Percentiles rank a stretch among this genome's conserved stretches.
Evolutionary conservation across 768 basidiomycete species (phyloP).

Genomic region (Infundibulicybe gibba): DNA sequence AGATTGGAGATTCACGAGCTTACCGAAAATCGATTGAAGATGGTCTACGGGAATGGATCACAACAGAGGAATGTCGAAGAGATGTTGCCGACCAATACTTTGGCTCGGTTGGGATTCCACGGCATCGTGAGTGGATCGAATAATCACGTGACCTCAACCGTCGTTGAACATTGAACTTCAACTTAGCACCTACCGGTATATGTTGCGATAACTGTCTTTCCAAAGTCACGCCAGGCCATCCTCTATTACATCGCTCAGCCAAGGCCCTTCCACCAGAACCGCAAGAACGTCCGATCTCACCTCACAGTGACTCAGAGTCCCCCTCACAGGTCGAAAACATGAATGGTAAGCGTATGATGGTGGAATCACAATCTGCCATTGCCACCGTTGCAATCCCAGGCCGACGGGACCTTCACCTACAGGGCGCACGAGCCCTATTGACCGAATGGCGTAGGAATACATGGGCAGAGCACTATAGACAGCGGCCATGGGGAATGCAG

Average conservation of each 20-base stretch:
- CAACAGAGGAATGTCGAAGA: conserved; percentile 14
- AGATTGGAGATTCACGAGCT: conserved; percentile 2
- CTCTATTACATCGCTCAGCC: neutral
- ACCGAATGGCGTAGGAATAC: conserved; percentile 6
- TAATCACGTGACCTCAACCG: neutral
- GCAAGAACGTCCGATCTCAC: too few relatives aligned
- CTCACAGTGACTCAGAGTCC: too few relatives aligned
- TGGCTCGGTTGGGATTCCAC: conserved; percentile 12
- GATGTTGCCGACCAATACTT: conserved; percentile 20
- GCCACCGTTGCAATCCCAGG: conserved; percentile 3
- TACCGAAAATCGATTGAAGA: conserved; percentile 15
- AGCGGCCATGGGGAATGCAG: conserved; percentile 2
- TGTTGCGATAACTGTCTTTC: conserved; percentile 11
- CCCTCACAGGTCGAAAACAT: conserved; percentile 11
- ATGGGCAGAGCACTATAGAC: neutral
- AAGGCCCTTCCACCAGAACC: too few relatives aligned
- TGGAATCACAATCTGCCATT: too few relatives aligned
- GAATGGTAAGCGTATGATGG: conserved; percentile 18
- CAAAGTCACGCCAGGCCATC: neutral
- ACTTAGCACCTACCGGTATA: conserved; percentile 6
- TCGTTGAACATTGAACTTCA: neutral
- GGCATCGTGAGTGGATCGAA: conserved; percentile 7
- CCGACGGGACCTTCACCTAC: conserved; percentile 11
- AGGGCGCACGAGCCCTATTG: conserved; percentile 9
- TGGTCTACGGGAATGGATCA: conserved; percentile 18